Percentiles rank a stretch among this genome's conserved stretches.
These are phyloP conservation scores for Russula virescens DNA, from an alignment of 768 basidiomycete species.

Conservation along the genomic window DNA sequence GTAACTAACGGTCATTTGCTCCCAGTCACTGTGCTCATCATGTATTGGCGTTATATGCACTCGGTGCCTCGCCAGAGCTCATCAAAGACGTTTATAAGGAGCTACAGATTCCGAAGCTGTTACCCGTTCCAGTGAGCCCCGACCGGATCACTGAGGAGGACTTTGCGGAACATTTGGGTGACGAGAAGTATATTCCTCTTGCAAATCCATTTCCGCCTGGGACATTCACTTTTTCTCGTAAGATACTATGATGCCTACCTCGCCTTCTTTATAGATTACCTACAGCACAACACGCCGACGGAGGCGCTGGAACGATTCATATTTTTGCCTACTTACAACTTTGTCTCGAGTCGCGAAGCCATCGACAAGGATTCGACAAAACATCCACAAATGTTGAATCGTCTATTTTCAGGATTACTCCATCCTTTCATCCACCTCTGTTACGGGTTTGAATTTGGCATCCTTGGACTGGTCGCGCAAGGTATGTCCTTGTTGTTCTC, in stretches of 20 bases:
- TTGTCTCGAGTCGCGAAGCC: constrained; percentile 6
- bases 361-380: constrained; percentile 18
- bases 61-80: constrained; percentile 46
- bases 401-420: constrained; percentile 48
- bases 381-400: constrained; percentile 51
- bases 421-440: constrained; percentile 63
- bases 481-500: constrained; percentile 33
- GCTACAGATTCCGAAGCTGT: constrained; percentile 34
- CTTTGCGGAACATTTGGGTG: constrained; percentile 50
- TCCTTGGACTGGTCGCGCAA: constrained; percentile 55
- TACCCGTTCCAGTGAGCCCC: constrained; percentile 38
- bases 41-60: constrained; percentile 49
- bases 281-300: constrained; percentile 38
- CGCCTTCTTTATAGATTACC: constrained; percentile 44
- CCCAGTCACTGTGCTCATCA: constrained; percentile 53
- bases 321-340: constrained; percentile 36
- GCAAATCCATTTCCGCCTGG: too few relatives aligned
- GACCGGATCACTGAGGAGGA: constrained; percentile 41
- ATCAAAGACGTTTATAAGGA: constrained; percentile 39
- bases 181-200: constrained; percentile 40
- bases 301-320: constrained; percentile 52
- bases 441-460: constrained; percentile 55
- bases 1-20: not conserved
- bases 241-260: constrained; percentile 58
- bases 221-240: too few relatives aligned